phyloP scores from a whole-genome alignment of 352 stramenopile species.

The Phytophthora litchii region DNA sequence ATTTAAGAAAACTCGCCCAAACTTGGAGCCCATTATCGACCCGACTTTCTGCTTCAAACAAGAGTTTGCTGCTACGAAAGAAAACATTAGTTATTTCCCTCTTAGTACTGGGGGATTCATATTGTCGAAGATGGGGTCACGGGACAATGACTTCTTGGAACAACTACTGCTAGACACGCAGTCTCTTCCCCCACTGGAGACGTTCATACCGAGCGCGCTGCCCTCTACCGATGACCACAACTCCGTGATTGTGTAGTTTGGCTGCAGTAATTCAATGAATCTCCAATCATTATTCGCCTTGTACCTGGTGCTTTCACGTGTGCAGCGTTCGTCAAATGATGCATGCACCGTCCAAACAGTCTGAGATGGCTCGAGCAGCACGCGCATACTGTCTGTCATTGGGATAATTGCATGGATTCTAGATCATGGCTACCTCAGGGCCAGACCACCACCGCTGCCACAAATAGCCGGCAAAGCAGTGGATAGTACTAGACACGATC shows the following conservation, averaged over 20 bases:
- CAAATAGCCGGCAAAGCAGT: no score
- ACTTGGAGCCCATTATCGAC: not conserved
- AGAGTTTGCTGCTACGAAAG: not conserved
- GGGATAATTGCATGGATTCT: no score
- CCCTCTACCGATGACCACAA: conserved; percentile 1
- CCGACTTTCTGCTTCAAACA: not conserved
- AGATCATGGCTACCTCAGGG: no score
- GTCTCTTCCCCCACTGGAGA: conserved; percentile 15
- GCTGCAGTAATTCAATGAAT: conserved; percentile 1
- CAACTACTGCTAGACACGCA: conserved; percentile 20
- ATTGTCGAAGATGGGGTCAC: not conserved
- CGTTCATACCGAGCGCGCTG: conserved; percentile 5
- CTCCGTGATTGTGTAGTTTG: conserved; percentile 5
- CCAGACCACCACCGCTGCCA: no score
- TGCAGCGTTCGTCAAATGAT: no score
- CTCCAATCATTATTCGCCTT: not conserved
- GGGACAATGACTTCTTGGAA: conserved; percentile 28
- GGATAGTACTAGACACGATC: no score
- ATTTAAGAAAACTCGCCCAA: no score
- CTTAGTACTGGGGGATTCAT: not conserved
- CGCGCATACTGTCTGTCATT: no score
- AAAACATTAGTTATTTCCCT: not conserved
- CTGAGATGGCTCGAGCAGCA: no score
- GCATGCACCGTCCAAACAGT: no score
- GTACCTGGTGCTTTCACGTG: no score